A percentile compares a stretch with the other conserved stretches of the same genome.
Conservation (phyloP, 106 monocot genomes). For the Dioscorea dumetorum region DNA sequence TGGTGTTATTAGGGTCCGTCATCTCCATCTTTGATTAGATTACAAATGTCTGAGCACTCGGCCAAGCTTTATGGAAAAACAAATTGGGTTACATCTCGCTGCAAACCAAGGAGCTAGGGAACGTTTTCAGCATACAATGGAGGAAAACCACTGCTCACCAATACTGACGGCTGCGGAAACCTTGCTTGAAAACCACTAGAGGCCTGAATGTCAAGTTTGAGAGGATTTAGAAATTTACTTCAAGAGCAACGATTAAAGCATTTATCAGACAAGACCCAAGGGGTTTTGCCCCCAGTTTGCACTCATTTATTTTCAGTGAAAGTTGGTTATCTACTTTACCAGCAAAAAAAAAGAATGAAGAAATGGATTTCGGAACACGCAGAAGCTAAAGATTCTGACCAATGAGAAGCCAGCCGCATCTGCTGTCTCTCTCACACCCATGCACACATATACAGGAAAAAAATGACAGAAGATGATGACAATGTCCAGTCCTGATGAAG, state of each 20-base stretch:
- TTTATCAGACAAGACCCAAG: no score
- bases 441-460: not conserved
- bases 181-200: slow-evolving; percentile 88
- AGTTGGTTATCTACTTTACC: no score
- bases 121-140: not conserved
- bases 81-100: not conserved
- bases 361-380: no score
- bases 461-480: not conserved
- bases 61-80: slow-evolving; percentile 41
- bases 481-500: no score
- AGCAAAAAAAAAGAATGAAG: no score
- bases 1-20: slow-evolving; percentile 50
- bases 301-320: no score
- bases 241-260: no score
- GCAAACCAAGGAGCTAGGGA: not conserved
- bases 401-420: no score
- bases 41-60: slow-evolving; percentile 94
- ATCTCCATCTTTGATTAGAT: slow-evolving; percentile 87
- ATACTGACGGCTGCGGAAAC: slow-evolving; percentile 80
- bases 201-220: slow-evolving; percentile 36
- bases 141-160: slow-evolving; percentile 31
- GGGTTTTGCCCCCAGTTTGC: no score
- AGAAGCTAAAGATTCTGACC: no score
- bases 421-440: no score
- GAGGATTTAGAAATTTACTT: no score